These are phyloP conservation scores for Elsinoe perseae DNA, from an alignment of 2,329 filamentous ascomycete species.

Conservation along the genomic window DNA sequence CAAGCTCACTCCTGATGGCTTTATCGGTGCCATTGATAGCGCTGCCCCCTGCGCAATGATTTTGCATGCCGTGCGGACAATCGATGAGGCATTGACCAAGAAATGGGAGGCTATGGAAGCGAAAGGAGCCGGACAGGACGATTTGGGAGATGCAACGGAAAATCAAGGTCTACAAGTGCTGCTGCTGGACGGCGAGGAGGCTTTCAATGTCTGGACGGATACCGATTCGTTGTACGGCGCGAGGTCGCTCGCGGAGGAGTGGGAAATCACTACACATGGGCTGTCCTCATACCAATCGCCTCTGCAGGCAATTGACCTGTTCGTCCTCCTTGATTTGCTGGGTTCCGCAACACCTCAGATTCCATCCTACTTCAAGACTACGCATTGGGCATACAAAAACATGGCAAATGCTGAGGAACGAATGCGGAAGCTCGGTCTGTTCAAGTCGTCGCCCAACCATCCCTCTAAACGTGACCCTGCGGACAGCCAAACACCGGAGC, in stretches of 20 bases:
- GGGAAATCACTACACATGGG: constrained; percentile 64
- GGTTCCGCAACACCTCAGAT: constrained; percentile 61
- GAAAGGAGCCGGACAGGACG: constrained; percentile 35
- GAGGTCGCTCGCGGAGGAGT: constrained; percentile 65
- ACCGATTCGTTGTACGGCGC: constrained; percentile 79
- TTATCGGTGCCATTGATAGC: constrained; percentile 89
- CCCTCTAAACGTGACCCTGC: constrained; percentile 30
- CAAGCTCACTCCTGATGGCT: constrained; percentile 69
- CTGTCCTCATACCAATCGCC: constrained; percentile 67
- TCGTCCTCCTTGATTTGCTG: constrained; percentile 84
- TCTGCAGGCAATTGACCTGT: constrained; percentile 73
- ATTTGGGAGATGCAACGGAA: constrained; percentile 51
- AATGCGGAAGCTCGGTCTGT: constrained; percentile 57
- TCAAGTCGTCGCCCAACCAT: constrained; percentile 55
- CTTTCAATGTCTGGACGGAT: constrained; percentile 71
- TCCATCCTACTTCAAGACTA: constrained; percentile 80
- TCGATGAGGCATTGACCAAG: constrained; percentile 69
- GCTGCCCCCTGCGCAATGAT: constrained; percentile 92
- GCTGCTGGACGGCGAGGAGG: constrained; percentile 89
- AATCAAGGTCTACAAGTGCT: constrained; percentile 81
- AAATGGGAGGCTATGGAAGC: constrained; percentile 72
- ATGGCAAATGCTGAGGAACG: constrained; percentile 68
- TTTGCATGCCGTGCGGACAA: constrained; percentile 71
- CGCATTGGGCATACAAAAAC: constrained; percentile 84
- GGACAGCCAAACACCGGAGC: constrained; percentile 25